phyloP scores from a whole-genome alignment of 225 moss, liverwort and hornwort genomes.

The Takakia lepidozioides region DNA sequence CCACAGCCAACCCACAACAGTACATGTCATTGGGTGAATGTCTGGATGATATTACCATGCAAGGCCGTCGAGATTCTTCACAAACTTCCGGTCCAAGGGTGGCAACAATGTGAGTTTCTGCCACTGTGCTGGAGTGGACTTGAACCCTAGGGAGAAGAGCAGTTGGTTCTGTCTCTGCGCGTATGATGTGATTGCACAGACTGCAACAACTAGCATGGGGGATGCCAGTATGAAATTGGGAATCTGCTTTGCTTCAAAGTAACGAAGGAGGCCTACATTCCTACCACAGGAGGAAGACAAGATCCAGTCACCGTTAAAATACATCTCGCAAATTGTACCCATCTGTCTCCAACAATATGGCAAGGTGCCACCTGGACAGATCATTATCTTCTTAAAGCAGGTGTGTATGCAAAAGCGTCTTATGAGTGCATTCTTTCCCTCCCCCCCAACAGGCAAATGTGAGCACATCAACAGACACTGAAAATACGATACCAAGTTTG shows the following conservation, averaged over 20 bases:
- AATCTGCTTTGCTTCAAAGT: slow-evolving; percentile 76
- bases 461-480: background rate
- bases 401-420: background rate
- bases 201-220: slow-evolving; percentile 58
- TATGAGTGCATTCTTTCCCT: background rate
- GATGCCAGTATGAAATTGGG: slow-evolving; percentile 88
- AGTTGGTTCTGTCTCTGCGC: slow-evolving; percentile 53
- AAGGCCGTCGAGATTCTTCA: too few species aligned
- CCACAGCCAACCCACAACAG: slow-evolving; percentile 10
- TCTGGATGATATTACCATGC: too few species aligned
- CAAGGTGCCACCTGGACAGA: too few species aligned
- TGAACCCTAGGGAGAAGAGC: slow-evolving; percentile 63
- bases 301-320: background rate
- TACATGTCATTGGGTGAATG: slow-evolving; percentile 11
- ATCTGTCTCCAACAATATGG: too few species aligned
- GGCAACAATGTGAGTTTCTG: slow-evolving; percentile 51
- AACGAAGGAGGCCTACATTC: slow-evolving; percentile 85
- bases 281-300: slow-evolving; percentile 23
- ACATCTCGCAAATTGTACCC: background rate
- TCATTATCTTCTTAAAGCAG: background rate
- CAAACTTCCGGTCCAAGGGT: slow-evolving; percentile 4
- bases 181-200: slow-evolving; percentile 43
- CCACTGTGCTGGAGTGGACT: slow-evolving; percentile 27
- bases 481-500: too few species aligned
- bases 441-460: background rate